Conservation (phyloP, 176 grass and related monocot genomes). For the Ampelocalamus luodianensis region DNA sequence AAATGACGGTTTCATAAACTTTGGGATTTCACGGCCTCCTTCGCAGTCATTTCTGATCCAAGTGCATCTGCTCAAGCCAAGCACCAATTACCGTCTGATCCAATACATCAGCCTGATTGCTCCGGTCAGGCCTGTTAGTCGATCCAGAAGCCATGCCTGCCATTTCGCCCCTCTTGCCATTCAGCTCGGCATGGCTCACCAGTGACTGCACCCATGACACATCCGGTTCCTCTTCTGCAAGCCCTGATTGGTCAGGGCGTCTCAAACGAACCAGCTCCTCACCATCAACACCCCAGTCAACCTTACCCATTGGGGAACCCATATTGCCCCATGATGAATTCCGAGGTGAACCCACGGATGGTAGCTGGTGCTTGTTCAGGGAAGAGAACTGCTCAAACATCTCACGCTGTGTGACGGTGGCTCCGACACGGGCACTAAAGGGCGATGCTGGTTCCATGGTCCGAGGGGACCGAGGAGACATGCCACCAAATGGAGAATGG, state of each 20-base stretch:
- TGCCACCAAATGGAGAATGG: conserved; percentile 59
- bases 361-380: conserved; percentile 46
- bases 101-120: conserved; percentile 45
- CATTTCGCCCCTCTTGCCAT: conserved; percentile 36
- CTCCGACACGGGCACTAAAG: conserved; percentile 51
- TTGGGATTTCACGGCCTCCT: conserved; percentile 28
- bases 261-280: conserved; percentile 57
- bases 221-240: conserved; percentile 64
- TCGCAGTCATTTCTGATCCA: conserved; percentile 58
- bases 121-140: conserved; percentile 36
- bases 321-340: conserved; percentile 64
- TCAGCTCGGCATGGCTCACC: conserved; percentile 54
- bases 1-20: conserved; percentile 36
- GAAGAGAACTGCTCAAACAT: conserved; percentile 58
- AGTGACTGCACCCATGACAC: conserved; percentile 79
- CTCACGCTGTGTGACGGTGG: conserved; percentile 52
- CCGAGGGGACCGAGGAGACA: conserved; percentile 67
- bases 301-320: conserved; percentile 57
- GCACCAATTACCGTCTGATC: conserved; percentile 66
- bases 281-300: conserved; percentile 74
- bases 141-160: conserved; percentile 27
- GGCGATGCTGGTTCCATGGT: conserved; percentile 75
- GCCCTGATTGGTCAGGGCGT: conserved; percentile 10
- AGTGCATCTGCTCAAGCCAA: conserved; percentile 84
- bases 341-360: conserved; percentile 47